These are phyloP conservation scores for Sporisorium graminicola DNA, from an alignment of 1,284 basidiomycete species.

Conservation along the genomic window DNA sequence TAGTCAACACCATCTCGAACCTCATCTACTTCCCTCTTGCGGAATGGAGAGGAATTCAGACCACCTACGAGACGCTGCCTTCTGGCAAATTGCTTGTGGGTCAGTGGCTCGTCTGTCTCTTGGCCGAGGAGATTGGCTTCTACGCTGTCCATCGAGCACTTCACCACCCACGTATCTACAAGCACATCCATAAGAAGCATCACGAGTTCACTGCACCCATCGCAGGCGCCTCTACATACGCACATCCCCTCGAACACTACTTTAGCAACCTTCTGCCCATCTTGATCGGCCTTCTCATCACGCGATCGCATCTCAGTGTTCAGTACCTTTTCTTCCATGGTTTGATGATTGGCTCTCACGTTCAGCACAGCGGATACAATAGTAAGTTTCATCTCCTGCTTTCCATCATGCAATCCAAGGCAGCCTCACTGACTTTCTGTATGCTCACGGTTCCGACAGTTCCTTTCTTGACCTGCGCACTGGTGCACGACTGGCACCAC, in stretches of 20 bases:
- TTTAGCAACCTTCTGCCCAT: slow-evolving; percentile 5
- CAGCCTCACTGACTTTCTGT: background rate
- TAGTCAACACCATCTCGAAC: slow-evolving; percentile 15
- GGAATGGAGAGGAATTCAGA: slow-evolving; percentile 12
- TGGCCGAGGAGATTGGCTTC: slow-evolving; percentile 10
- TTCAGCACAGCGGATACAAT: slow-evolving; percentile 4
- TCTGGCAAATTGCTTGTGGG: slow-evolving; percentile 10
- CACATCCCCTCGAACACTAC: slow-evolving; percentile 1
- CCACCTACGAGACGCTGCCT: slow-evolving; percentile 11
- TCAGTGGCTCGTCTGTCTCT: slow-evolving; percentile 14
- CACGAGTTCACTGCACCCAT: slow-evolving; percentile 13
- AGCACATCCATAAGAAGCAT: slow-evolving; percentile 10
- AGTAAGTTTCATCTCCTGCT: background rate
- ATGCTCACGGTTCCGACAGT: background rate
- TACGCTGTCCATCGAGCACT: slow-evolving; percentile 1
- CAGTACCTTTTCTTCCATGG: slow-evolving; percentile 3
- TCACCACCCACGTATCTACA: slow-evolving; percentile 4
- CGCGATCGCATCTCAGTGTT: background rate
- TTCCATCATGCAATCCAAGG: background rate
- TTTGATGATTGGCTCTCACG: background rate
- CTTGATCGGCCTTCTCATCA: slow-evolving; percentile 7
- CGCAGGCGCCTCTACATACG: slow-evolving; percentile 1
- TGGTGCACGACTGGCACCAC: slow-evolving; percentile 12
- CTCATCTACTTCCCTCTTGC: slow-evolving; percentile 13
- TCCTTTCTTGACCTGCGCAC: background rate